Conservation (phyloP, 768 basidiomycete genomes). For the Calocybe cyanea region DNA sequence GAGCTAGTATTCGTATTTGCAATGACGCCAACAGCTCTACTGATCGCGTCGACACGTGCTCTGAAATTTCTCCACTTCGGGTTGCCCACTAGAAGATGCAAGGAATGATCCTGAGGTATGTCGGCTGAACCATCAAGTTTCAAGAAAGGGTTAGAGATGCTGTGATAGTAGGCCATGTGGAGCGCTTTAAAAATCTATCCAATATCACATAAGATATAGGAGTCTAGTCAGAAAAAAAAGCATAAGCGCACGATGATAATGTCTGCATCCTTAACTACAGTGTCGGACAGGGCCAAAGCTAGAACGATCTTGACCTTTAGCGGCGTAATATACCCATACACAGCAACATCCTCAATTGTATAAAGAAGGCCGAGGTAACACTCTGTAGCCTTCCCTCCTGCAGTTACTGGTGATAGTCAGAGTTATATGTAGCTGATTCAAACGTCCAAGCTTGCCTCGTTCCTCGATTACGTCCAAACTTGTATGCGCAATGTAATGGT, state of each 20-base stretch:
- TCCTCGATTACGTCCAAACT: constrained; percentile 90
- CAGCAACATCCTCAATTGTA: constrained; percentile 89
- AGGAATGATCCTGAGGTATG: constrained; percentile 44
- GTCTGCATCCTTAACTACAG: constrained; percentile 77
- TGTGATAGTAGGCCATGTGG: constrained; percentile 82
- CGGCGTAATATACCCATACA: constrained; percentile 90
- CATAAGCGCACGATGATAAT: constrained; percentile 58
- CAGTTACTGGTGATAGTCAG: constrained; percentile 29
- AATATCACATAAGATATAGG: not conserved
- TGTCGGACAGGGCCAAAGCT: constrained; percentile 74
- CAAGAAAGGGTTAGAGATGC: constrained; percentile 85
- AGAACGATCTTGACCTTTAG: constrained; percentile 85
- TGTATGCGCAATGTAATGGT: constrained; percentile 90
- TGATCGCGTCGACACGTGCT: constrained; percentile 71
- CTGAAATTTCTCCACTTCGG: constrained; percentile 69
- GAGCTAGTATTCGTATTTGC: constrained; percentile 20
- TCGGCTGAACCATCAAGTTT: constrained; percentile 53
- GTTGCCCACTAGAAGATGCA: constrained; percentile 57
- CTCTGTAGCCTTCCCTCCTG: constrained; percentile 61
- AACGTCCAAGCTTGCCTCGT: constrained; percentile 55
- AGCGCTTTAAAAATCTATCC: constrained; percentile 81
- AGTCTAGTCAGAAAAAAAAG: not conserved
- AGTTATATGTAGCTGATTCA: constrained; percentile 5
- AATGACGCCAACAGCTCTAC: constrained; percentile 49
- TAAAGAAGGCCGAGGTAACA: constrained; percentile 85